Evolutionary conservation across 352 stramenopile genomes (phyloP).

Genomic region (Pythium vanterpoolii): DNA sequence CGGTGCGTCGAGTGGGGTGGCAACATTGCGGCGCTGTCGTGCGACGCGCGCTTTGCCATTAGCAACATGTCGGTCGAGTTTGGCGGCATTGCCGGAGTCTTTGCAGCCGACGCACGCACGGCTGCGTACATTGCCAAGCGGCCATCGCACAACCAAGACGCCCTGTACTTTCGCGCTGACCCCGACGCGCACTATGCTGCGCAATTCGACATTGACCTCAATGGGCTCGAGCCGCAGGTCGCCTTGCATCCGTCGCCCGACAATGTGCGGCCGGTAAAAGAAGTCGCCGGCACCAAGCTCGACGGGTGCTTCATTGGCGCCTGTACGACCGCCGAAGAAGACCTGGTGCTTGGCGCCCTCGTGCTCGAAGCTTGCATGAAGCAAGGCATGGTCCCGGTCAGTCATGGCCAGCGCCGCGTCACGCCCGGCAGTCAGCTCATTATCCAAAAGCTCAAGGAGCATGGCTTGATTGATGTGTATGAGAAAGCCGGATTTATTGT

Average conservation of each 20-base stretch:
- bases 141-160: constrained; percentile 70
- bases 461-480: constrained; percentile 73
- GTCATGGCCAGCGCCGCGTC: constrained; percentile 64
- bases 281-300: constrained; percentile 69
- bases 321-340: constrained; percentile 79
- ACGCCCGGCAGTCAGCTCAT: constrained; percentile 78
- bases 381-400: constrained; percentile 54
- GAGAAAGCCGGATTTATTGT: constrained; percentile 78
- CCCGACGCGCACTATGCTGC: constrained; percentile 67
- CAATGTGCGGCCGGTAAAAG: constrained; percentile 70
- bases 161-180: constrained; percentile 81
- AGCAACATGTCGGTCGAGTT: constrained; percentile 87
- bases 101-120: constrained; percentile 72
- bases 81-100: constrained; percentile 80
- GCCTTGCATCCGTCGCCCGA: constrained; percentile 78
- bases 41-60: constrained; percentile 81
- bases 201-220: constrained; percentile 72
- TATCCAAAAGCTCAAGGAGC: constrained; percentile 75
- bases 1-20: constrained; percentile 79
- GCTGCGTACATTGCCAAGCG: constrained; percentile 77
- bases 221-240: constrained; percentile 66
- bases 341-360: constrained; percentile 73
- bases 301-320: constrained; percentile 86
- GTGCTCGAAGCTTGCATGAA: constrained; percentile 77
- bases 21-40: constrained; percentile 74